These are phyloP conservation scores for Cladophialophora immunda DNA, from an alignment of 2,329 filamentous ascomycete genomes.

Conservation along the genomic window DNA sequence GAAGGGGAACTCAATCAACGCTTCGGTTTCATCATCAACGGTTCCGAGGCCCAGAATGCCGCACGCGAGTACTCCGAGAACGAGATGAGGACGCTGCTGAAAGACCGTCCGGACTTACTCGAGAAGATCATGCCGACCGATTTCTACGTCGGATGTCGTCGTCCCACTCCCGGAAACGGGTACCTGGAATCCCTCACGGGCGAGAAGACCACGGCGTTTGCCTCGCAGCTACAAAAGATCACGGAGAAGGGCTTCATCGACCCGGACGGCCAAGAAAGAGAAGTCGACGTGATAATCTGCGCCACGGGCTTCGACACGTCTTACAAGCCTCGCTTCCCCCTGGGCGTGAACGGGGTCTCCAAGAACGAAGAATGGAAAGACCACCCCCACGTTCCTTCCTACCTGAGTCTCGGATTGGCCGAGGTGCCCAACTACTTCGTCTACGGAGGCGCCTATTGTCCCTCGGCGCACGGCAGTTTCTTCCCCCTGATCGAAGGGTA, in stretches of 20 bases:
- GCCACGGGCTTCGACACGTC: constrained; percentile 43
- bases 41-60: constrained; percentile 21
- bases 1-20: constrained; percentile 38
- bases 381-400: constrained; percentile 37
- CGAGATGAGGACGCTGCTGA: constrained; percentile 41
- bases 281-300: constrained; percentile 43
- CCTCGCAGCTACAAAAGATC: constrained; percentile 29
- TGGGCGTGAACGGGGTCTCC: constrained; percentile 30
- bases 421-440: constrained; percentile 44
- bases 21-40: constrained; percentile 36
- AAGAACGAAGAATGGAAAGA: constrained; percentile 30
- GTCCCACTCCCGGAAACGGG: constrained; percentile 42
- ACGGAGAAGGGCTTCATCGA: constrained; percentile 37
- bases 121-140: constrained; percentile 41
- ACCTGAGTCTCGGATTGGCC: constrained; percentile 31
- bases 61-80: constrained; percentile 30
- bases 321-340: constrained; percentile 34
- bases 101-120: constrained; percentile 35
- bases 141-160: constrained; percentile 41
- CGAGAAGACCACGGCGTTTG: constrained; percentile 29
- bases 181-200: constrained; percentile 34
- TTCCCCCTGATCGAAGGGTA: constrained; percentile 42
- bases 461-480: constrained; percentile 43
- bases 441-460: constrained; percentile 41
- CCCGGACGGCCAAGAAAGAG: constrained; percentile 34